Percentiles rank a stretch among this genome's conserved stretches.
These are phyloP conservation scores for Immersiporthe knoxdaviesiana DNA, from an alignment of 2,329 filamentous ascomycete genomes.

Conservation along the genomic window DNA sequence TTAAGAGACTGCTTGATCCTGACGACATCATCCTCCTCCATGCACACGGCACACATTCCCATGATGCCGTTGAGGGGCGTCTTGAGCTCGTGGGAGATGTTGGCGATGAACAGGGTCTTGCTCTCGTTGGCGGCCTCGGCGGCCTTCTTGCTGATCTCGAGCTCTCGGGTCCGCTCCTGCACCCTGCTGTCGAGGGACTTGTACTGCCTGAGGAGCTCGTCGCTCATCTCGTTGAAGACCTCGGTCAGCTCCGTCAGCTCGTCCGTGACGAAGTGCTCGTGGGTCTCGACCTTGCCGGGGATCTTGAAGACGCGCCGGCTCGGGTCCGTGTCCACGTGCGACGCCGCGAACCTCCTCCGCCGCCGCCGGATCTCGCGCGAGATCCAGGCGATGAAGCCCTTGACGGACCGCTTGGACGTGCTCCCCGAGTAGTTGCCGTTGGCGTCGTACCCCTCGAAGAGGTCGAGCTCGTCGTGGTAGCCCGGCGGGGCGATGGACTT, in stretches of 20 bases:
- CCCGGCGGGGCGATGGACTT: conserved; percentile 71
- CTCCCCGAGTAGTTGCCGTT: conserved; percentile 48
- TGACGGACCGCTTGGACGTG: conserved; percentile 49
- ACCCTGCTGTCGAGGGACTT: conserved; percentile 83
- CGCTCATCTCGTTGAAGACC: conserved; percentile 93
- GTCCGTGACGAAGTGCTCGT: conserved; percentile 77
- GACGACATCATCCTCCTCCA: conserved; percentile 82
- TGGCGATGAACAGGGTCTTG: conserved; percentile 97
- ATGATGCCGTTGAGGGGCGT: conserved; percentile 95
- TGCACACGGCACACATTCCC: conserved; percentile 90
- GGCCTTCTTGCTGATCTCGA: conserved; percentile 88
- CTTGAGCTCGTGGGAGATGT: conserved; percentile 86
- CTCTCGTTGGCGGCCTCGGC: conserved; percentile 95
- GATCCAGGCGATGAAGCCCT: conserved; percentile 45
- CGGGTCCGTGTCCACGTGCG: conserved; percentile 43
- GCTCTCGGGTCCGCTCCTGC: conserved; percentile 76
- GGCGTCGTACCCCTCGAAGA: conserved; percentile 49
- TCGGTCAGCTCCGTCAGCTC: conserved; percentile 81
- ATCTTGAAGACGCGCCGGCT: conserved; percentile 73
- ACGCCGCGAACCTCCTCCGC: conserved; percentile 34
- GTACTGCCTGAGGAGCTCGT: conserved; percentile 87
- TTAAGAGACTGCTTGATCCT: conserved; percentile 82
- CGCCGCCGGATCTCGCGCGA: conserved; percentile 41
- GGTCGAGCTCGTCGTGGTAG: conserved; percentile 53
- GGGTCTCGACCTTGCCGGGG: conserved; percentile 77